Base-by-base conservation (phyloP, 225 moss, liverwort and hornwort genomes). In the Antitrichia curtipendula region DNA sequence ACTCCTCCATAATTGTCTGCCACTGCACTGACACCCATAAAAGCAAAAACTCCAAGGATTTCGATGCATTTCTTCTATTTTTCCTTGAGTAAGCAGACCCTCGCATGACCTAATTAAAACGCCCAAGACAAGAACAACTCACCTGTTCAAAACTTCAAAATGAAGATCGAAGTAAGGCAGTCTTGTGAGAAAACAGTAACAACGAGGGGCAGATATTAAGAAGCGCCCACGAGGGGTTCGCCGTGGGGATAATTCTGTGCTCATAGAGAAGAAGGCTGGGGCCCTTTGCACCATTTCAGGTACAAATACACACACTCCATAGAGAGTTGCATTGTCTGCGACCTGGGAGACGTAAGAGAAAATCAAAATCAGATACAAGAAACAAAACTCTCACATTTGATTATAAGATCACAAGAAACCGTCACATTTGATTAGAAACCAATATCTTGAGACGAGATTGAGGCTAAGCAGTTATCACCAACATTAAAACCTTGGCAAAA, bases 121-220 rank as follows among this genome's bases (percentile, higher is more conserved):
- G 18, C 56, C 68, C 49, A 18, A 73, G 64, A 58, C 57, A 69
- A 16, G 54, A 47, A 63, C 25, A 72, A 85, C 66, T 53, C 64
- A 98, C 98, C 98, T 98, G 90, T 96, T 95, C 54, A 98, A 83
- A 86, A 98, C 97, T 91, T 98, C 97, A 80, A 98, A 95, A 90
- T 98, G 98, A 76, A 98, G 94, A 85, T 93, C 89, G 71, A 98
- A 98, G 89, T 95, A 98, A 80, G 98, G 98, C 61, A 98, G 87
- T 84, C 92, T 94, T 83, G 98, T 98, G 77, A 98, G 95, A 89
- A 98, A 91, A 91, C 98, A 98, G 88, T 98, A 98, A 89, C 98
- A 98, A 84, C 98, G 98, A 88, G 98, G 98, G 74, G 98, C 98
- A 74, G 98, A 98, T 52, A 97, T 96, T 85, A 98, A 91, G 82